Base-by-base conservation (phyloP, 305 asterid genomes). In the Andrographis paniculata region DNA sequence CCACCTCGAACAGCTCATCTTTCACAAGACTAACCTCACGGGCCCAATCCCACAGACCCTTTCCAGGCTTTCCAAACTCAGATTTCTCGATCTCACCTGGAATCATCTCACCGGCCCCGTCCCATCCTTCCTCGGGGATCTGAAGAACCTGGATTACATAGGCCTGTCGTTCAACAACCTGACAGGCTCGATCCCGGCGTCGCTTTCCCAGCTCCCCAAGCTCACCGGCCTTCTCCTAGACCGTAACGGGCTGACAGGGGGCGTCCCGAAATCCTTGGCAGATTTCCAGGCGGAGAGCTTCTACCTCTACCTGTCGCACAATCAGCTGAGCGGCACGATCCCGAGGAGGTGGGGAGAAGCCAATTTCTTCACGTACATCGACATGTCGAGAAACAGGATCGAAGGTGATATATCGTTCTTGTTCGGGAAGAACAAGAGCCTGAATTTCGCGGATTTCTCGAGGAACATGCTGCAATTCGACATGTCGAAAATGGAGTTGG, bases 181-280 rank as follows among this genome's bases (percentile, higher is more conserved):
- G 11, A 50, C 9, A 4, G 75, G 72, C 23, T 12, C 60, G 3
- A 70, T 74, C 36, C 77, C 81, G 0, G 23, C 71, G 0, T 45
- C 64, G 0, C 70, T 74, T 1, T 12, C 59, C 51, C 18, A 15
- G 0, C 72, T 70, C 46, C 16, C 42, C 6, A 47, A 55, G 35
- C 77, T 73, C 8, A 5, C 0, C 5, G 55, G 62, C 11, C 40
- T 74, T 9, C 27, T 35, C 1, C 24, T 74, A 13, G 75, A 64
- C 59, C 56, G 70, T 18, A 70, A 74, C 62, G 51, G 27, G 7
- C 75, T 74, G 43, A 64, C 70, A 0, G 78, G 78, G 10, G 3
- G 31, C 7, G 60, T 74, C 16, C 30, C 30, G 30, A 8, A 24
- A 24, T 24, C 30, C 30, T 24, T 24, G 6, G 30, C 30, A 4